A percentile compares a stretch with the other conserved stretches of the same genome.
Evolutionary conservation across 345 rosid species (phyloP).

Genomic region (Dovyalis caffra): DNA sequence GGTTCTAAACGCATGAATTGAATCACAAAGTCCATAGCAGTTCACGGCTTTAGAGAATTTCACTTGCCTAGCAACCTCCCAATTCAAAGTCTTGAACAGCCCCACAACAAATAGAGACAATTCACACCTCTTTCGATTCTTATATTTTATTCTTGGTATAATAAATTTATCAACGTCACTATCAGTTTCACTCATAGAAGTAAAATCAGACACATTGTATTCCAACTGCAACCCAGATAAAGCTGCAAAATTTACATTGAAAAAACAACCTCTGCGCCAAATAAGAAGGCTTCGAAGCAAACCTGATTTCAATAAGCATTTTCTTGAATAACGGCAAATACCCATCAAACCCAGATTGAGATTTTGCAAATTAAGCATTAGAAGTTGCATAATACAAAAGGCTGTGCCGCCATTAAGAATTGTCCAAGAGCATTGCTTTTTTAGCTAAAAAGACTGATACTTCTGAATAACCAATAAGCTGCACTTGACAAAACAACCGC

Average conservation of each 20-base stretch:
- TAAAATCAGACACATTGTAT: constrained; percentile 29
- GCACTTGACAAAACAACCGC: background rate
- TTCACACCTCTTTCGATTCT: background rate
- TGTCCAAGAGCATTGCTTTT: background rate
- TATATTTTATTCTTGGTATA: constrained; percentile 5
- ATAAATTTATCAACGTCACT: background rate
- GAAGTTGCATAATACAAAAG: constrained; percentile 7
- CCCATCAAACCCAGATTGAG: constrained; percentile 25
- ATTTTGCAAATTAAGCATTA: background rate
- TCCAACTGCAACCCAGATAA: constrained; percentile 35
- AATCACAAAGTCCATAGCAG: constrained; percentile 30
- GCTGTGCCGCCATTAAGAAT: background rate
- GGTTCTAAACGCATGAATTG: constrained; percentile 30
- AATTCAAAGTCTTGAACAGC: constrained; percentile 47
- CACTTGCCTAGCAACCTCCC: constrained; percentile 32
- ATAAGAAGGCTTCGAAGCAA: constrained; percentile 9
- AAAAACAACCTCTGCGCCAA: constrained; percentile 1
- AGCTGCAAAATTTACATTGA: constrained; percentile 20
- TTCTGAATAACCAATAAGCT: background rate
- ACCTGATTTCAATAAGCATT: constrained; percentile 11
- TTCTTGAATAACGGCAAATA: constrained; percentile 16
- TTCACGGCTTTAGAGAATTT: constrained; percentile 29
- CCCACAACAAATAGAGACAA: constrained; percentile 34
- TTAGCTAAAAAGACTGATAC: too few species aligned
- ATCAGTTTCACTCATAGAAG: constrained; percentile 7